Conservation (phyloP, 805 yeast species). For the Yamadazyma olivae region DNA sequence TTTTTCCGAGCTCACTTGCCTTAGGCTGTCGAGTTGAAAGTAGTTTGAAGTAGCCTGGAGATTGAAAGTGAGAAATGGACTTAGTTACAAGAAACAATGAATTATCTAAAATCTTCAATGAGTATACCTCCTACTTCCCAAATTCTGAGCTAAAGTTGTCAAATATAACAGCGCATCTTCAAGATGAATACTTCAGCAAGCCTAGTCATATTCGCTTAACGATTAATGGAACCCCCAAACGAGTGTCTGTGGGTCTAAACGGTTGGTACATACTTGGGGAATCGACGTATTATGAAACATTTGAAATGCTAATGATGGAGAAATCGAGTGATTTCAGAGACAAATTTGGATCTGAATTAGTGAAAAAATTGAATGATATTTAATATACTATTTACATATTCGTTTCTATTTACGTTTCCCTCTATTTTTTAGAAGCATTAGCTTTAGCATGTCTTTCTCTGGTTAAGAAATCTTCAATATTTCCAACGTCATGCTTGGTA, state of each 20-base stretch:
- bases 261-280: slow-evolving; percentile 26
- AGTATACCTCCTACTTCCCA: slow-evolving; percentile 21
- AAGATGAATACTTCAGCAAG: neutral
- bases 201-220: slow-evolving; percentile 4
- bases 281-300: slow-evolving; percentile 21
- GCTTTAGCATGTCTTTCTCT: slow-evolving; percentile 6
- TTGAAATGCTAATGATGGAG: slow-evolving; percentile 29
- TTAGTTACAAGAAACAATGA: slow-evolving; percentile 16
- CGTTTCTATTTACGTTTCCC: neutral
- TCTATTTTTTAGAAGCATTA: neutral
- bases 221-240: slow-evolving; percentile 11
- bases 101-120: slow-evolving; percentile 16
- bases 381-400: slow-evolving; percentile 1
- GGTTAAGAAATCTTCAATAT: slow-evolving; percentile 46
- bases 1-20: no score
- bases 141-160: slow-evolving; percentile 2
- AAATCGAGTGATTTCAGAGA: slow-evolving; percentile 19
- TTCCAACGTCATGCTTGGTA: slow-evolving; percentile 72
- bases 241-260: slow-evolving; percentile 20
- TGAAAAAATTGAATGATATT: slow-evolving; percentile 14
- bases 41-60: no score
- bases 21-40: no score
- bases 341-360: slow-evolving; percentile 17
- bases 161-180: neutral
- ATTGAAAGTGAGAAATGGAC: slow-evolving; percentile 15